phyloP scores from a whole-genome alignment of 1,139 yeast species.

The Debaryomyces coudertii region DNA sequence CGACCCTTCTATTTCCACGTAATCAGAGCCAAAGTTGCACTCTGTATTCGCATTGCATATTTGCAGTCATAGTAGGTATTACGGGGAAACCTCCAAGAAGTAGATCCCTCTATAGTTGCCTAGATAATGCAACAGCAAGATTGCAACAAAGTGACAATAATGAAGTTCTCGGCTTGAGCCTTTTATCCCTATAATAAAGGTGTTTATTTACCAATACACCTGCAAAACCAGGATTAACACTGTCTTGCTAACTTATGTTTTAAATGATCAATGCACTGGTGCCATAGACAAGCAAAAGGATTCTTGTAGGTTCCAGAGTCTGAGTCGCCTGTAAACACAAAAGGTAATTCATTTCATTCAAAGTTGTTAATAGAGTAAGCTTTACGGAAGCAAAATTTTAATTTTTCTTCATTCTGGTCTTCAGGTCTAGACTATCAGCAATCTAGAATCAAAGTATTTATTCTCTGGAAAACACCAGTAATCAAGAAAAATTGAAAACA shows the following conservation, averaged over 20 bases:
- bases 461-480: not conserved
- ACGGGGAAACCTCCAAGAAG: not conserved
- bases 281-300: not conserved
- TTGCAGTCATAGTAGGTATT: not conserved
- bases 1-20: not conserved
- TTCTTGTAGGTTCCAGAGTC: not conserved
- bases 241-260: not conserved
- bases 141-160: not conserved
- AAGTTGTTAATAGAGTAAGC: not conserved
- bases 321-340: not conserved
- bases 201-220: not conserved
- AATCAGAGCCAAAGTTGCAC: not conserved
- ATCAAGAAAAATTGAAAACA: not conserved
- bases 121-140: not conserved
- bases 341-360: not conserved
- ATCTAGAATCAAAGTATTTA: conserved; percentile 1
- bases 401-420: not conserved
- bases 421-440: conserved; percentile 5
- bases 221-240: not conserved
- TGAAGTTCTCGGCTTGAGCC: not conserved
- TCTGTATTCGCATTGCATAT: not conserved
- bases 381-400: not conserved
- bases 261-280: not conserved
- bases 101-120: not conserved
- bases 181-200: not conserved